Percentiles rank a stretch among this genome's conserved stretches.
These are phyloP conservation scores for Starmerella vaccinii DNA, from an alignment of 805 yeast species.

Conservation along the genomic window DNA sequence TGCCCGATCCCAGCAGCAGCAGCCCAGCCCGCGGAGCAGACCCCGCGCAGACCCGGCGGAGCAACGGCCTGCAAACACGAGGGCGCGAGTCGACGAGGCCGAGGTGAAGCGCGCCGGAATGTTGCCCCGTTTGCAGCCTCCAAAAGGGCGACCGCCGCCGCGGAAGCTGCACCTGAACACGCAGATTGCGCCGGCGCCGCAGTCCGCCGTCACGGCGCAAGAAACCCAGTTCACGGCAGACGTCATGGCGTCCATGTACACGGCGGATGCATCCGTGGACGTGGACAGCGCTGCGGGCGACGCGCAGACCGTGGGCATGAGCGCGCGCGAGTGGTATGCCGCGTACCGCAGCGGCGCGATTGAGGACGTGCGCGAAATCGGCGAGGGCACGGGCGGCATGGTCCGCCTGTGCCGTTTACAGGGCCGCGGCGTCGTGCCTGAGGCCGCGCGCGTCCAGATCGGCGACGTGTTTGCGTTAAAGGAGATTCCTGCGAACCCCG, in stretches of 20 bases:
- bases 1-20: too few species aligned
- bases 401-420: conserved; percentile 65
- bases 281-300: background rate
- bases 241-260: conserved; percentile 18
- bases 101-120: background rate
- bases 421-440: conserved; percentile 21
- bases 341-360: conserved; percentile 34
- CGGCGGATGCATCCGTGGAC: background rate
- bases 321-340: conserved; percentile 19
- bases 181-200: conserved; percentile 4
- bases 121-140: conserved; percentile 24
- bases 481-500: conserved; percentile 61
- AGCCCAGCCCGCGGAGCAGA: too few species aligned
- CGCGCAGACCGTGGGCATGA: conserved; percentile 12
- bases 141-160: conserved; percentile 19
- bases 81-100: too few species aligned
- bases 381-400: conserved; percentile 93
- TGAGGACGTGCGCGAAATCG: conserved; percentile 57
- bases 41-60: too few species aligned
- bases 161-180: conserved; percentile 20
- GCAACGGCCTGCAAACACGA: too few species aligned
- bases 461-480: conserved; percentile 72
- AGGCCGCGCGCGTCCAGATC: conserved; percentile 22
- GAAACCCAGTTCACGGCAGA: conserved; percentile 21
- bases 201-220: conserved; percentile 1